These are phyloP conservation scores for Cordyceps cicadae DNA, from an alignment of 2,329 filamentous ascomycete genomes.

Conservation along the genomic window DNA sequence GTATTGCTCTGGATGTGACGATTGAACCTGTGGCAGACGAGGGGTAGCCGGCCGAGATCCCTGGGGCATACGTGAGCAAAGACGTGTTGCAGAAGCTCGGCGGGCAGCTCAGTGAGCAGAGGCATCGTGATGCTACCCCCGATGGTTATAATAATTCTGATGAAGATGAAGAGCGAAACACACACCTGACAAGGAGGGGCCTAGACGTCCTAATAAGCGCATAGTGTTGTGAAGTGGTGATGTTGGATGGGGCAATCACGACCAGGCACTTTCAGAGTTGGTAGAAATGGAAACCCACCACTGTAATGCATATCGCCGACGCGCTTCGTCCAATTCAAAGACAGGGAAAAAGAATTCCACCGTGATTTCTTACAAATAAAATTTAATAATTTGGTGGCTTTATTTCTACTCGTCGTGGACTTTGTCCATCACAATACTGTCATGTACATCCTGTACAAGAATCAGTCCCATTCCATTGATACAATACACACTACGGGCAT, in stretches of 20 bases:
- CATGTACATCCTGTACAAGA: no score
- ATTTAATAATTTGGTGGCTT: neutral
- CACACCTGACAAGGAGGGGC: neutral
- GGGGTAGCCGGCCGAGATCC: slow-evolving; percentile 46
- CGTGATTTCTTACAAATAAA: no score
- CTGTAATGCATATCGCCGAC: no score
- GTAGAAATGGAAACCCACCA: no score
- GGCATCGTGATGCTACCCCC: slow-evolving; percentile 18
- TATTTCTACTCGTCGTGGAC: neutral
- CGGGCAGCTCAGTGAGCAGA: slow-evolving; percentile 39
- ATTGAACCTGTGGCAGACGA: slow-evolving; percentile 44
- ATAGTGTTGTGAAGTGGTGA: no score
- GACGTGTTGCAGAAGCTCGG: slow-evolving; percentile 57
- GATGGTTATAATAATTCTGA: neutral
- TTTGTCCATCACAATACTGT: neutral
- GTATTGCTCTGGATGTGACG: slow-evolving; percentile 48
- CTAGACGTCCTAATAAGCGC: no score
- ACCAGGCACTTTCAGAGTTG: no score
- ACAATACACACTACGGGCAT: no score
- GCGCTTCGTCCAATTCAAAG: no score
- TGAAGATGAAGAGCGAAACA: neutral
- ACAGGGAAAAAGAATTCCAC: no score
- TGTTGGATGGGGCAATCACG: no score
- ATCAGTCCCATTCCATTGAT: no score
- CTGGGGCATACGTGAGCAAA: slow-evolving; percentile 46